Percentiles rank a stretch among this genome's conserved stretches.
Evolutionary conservation across 345 rosid species (phyloP).

Genomic region (Cardiospermum halicacabum): DNA sequence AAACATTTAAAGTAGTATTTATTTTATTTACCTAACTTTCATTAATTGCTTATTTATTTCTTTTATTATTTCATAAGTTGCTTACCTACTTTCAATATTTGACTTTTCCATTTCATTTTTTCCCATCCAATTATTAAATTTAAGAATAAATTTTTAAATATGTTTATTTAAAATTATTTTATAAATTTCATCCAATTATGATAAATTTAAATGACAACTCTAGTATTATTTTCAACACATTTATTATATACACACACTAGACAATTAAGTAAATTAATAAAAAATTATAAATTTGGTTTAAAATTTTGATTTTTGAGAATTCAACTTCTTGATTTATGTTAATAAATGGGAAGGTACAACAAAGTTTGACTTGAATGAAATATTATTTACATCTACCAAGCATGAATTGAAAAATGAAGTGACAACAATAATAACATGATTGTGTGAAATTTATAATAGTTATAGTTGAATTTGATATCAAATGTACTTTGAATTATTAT

Average conservation of each 20-base stretch:
- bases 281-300: no score
- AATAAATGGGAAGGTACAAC: conserved; percentile 1
- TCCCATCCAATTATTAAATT: background rate
- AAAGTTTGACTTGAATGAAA: background rate
- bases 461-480: no score
- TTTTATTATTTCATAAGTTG: conserved; percentile 7
- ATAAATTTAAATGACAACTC: background rate
- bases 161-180: no score
- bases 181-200: no score
- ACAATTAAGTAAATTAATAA: background rate
- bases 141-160: no score
- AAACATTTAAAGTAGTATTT: conserved; percentile 17
- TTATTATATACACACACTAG: background rate
- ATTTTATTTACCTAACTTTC: conserved; percentile 18
- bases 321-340: background rate
- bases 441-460: no score
- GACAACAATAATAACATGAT: no score
- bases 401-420: no score
- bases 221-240: background rate
- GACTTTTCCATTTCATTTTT: background rate
- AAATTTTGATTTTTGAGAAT: background rate
- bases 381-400: background rate
- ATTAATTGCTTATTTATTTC: conserved; percentile 19
- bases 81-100: conserved; percentile 15
- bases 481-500: no score